Evolutionary conservation across 768 basidiomycete genomes (phyloP).

Genomic region (Boletales sp.): DNA sequence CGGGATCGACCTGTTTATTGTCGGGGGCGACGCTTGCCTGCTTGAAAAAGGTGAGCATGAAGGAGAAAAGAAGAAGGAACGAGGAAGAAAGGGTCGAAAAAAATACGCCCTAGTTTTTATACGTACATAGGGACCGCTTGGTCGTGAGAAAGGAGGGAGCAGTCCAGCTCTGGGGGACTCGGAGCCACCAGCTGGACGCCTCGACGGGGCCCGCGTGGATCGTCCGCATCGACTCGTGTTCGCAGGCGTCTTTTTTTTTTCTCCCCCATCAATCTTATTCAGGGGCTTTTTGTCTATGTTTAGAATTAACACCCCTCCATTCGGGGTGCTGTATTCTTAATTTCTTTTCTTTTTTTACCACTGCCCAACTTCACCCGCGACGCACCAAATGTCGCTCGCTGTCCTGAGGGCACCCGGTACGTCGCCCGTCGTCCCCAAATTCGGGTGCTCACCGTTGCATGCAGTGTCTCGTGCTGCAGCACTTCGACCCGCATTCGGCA

Average conservation of each 20-base stretch:
- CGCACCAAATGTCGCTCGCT: conserved; percentile 41
- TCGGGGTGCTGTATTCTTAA: conserved; percentile 7
- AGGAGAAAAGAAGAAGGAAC: background rate
- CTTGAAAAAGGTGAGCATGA: conserved; percentile 29
- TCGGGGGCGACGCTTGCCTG: background rate
- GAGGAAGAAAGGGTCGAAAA: background rate
- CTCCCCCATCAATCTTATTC: background rate
- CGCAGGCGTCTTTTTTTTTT: no score
- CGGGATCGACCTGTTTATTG: no score
- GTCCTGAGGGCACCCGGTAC: conserved; percentile 35
- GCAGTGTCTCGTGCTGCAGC: conserved; percentile 36
- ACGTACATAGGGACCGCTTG: conserved; percentile 23
- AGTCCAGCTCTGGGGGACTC: background rate
- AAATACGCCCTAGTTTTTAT: conserved; percentile 17
- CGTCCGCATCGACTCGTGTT: no score
- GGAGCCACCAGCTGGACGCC: background rate
- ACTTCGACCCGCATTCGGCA: conserved; percentile 42
- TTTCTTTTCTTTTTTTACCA: no score
- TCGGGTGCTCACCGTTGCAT: background rate
- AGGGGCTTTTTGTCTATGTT: conserved; percentile 7
- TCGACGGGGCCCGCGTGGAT: background rate
- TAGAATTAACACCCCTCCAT: conserved; percentile 1
- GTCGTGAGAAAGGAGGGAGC: conserved; percentile 25
- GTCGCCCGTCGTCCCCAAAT: no score
- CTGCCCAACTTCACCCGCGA: background rate